Base-by-base conservation (phyloP, 805 yeast genomes). In the Saccharomycopsis sp. region DNA sequence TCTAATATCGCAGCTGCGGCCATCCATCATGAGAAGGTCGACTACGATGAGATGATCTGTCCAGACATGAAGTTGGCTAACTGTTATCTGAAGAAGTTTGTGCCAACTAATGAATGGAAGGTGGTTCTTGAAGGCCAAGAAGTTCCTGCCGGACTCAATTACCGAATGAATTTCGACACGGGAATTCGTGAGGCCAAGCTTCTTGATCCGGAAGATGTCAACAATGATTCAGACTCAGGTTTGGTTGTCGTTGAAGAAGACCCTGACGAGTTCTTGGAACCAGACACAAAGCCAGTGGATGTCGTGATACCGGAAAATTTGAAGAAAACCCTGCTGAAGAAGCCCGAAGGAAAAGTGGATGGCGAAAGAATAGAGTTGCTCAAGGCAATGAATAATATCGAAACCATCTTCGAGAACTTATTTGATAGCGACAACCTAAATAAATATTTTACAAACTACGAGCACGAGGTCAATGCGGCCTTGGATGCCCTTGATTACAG, bases 91-190 rank as follows among this genome's bases (percentile, higher is more conserved):
- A 71, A 72, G 50, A 61, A 79, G 1, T 90, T 91, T 67, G 80
- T 71, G 44, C 87, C 97, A 0, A 71, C 84, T 0, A 61, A 67
- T 1, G 81, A 86, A 63, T 92, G 97, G 96, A 83, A 84, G 72
- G 67, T 67, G 1, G 80, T 92, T 3, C 76, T 72, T 64, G 85
- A 80, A 53, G 90, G 85, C n/a, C 97, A 89, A 66, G 77, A 79
- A 5, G 77, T 92, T 2, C 96, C 97, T 0, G 81, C 80, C 3
- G 98, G 97, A 0, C 71, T 88, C 38, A 70, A 69, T 22, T 57
- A 59, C 50, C 76, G 89, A 63, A 65, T 92, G 64, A 85, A 89
- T 68, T 71, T 91, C 58, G 89, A 85, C n/a, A 84, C 91, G 0
- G 85, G 86, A 19, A 70, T 72, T 25, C 82, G 79, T 65, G 87